Conservation (phyloP, 257 asterid genomes). For the Solanum arcanum region DNA sequence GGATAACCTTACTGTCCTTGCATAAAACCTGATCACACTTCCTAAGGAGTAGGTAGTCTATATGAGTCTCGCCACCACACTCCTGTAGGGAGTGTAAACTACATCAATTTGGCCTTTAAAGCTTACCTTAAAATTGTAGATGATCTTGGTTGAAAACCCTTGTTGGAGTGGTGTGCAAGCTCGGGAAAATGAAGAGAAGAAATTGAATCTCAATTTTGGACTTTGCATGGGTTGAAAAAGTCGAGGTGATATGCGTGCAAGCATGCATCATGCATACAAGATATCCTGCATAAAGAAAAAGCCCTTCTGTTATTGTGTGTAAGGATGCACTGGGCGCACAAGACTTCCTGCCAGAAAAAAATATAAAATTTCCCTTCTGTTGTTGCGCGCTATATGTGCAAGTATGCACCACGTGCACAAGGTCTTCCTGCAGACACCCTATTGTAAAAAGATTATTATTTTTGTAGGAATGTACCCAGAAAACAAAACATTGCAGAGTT, state of each 20-base stretch:
- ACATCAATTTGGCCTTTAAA: background rate
- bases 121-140: background rate
- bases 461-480: background rate
- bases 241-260: background rate
- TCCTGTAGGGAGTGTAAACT: background rate
- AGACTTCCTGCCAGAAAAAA: background rate
- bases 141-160: background rate
- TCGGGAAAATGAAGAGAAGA: background rate
- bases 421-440: background rate
- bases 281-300: background rate
- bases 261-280: background rate
- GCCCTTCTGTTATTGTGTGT: background rate
- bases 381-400: background rate
- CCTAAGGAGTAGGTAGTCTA: background rate
- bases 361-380: background rate
- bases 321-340: background rate
- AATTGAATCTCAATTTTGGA: background rate
- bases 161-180: background rate
- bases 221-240: background rate
- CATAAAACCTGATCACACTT: background rate
- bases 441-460: background rate
- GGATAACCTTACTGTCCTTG: background rate
- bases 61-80: background rate
- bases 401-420: background rate
- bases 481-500: background rate